Base-by-base conservation (phyloP, 345 rosid genomes). In the Ailanthus altissimus region DNA sequence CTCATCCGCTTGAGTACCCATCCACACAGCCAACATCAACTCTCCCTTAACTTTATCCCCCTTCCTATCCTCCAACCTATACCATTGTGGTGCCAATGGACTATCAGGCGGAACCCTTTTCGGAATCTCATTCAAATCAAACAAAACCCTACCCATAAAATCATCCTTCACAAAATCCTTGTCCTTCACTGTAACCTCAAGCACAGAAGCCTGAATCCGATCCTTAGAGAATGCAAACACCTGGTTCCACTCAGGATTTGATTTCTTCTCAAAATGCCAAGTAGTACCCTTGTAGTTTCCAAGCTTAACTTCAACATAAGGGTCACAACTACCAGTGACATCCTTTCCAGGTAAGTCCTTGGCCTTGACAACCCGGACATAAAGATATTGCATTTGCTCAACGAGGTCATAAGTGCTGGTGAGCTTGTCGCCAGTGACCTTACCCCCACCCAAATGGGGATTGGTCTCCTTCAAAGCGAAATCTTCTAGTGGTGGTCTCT, bases 1-100 rank as follows among this genome's bases (percentile, higher is more conserved):
- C 81, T 94, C 98, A 78, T 94, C 98, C 6, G 98, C 97, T 81
- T 92, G 97, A 51, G 97, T 94, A 63, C 98, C 98, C 89, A 91
- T 91, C 98, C 98, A 94, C 68, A 94, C 98, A 43, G 97, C 98
- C 59, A 94, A 60, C 97, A 94, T 94, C 76, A 92, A 72, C 82
- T 94, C 98, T 50, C 97, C 98, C 82, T 42, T 94, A 16, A 82
- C 78, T 83, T 90, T 94, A 46, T 87, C 88, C 46, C 90, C 83
- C 50, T 85, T 90, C 80, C 92, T 80, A 76, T 88, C 97, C 70
- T 91, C 97, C 77, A 94, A 77, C 79, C 94, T 88, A 75, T 94
- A 94, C 98, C 98, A 94, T 73, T 94, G 98, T 0, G 98, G 97
- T 0, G 97, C 98, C 77, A 94, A 79, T 6, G 98, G 97, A 88